Percentiles rank a stretch among this genome's conserved stretches.
Evolutionary conservation across 352 stramenopile genomes (phyloP).

Genomic region (Phytophthora colocasiae): DNA sequence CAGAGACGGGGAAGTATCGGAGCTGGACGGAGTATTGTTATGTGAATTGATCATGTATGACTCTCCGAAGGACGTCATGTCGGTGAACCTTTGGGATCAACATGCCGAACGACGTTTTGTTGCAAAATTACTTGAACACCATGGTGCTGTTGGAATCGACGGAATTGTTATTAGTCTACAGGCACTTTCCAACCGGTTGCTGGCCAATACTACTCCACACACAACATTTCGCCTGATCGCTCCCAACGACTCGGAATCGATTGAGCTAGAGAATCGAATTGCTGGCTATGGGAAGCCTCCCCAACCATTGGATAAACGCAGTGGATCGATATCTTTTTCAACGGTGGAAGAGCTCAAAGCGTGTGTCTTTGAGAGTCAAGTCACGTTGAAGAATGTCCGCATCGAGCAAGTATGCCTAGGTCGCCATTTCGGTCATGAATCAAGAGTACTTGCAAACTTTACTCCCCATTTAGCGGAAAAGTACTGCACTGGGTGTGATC

Average conservation of each 20-base stretch:
- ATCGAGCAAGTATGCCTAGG: constrained; percentile 55
- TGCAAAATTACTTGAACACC: constrained; percentile 46
- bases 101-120: constrained; percentile 61
- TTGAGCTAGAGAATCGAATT: constrained; percentile 35
- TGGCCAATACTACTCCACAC: constrained; percentile 67
- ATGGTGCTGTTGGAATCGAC: constrained; percentile 41
- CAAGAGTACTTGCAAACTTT: constrained; percentile 39
- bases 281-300: neutral
- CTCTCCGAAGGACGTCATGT: constrained; percentile 43
- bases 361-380: constrained; percentile 22
- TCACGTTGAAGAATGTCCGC: constrained; percentile 49
- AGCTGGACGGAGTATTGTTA: constrained; percentile 52
- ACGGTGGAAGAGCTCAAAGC: constrained; percentile 47
- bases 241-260: constrained; percentile 26
- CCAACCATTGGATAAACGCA: neutral
- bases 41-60: constrained; percentile 62
- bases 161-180: constrained; percentile 60
- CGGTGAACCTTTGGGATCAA: constrained; percentile 73
- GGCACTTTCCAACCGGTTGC: constrained; percentile 48
- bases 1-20: constrained; percentile 15
- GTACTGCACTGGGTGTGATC: constrained; percentile 55
- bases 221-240: constrained; percentile 52
- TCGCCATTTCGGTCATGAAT: constrained; percentile 34
- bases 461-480: constrained; percentile 46
- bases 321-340: constrained; percentile 19